Base-by-base conservation (phyloP, 1,284 basidiomycete genomes). In the Rhodotorula sp. region DNA sequence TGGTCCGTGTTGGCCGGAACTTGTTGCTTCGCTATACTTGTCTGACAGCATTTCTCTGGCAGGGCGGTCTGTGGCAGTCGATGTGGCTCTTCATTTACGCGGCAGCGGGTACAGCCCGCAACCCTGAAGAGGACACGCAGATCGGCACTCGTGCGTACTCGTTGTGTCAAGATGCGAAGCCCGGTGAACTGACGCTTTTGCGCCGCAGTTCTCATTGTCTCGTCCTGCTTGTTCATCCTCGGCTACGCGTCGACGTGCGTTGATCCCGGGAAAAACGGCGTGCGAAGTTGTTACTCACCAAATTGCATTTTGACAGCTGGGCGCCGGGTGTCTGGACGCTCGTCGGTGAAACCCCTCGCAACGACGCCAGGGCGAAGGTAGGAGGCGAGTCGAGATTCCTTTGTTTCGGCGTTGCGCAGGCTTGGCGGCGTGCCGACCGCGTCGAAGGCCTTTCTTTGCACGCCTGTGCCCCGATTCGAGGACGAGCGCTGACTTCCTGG, bases 51-150 rank as follows among this genome's bases (percentile, higher is more conserved):
- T 42, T 4, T 7, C 23, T 42, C 3, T 19, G 9, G 2, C 55
- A 64, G 66, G 90, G 89, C 44, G 89, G 88, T 14, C 66, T 89
- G 3, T 90, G 90, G 71, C 89, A 91, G 78, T 85, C 87, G 0
- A 81, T 82, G 13, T 92, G 91, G 90, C 83, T 92, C 25, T 88
- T 91, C 78, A 86, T 91, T 27, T 92, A 90, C 78, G 90, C 90
- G 0, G 85, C 88, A 10, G 90, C 89, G 3, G 91, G 90, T 44
- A 90, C 88, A 1, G 88, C 87, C 0, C 85, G 86, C 70, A 83
- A 88, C 73, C 88, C 89, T 0, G 79, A 78, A 64, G 34, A 74
- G 2, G 82, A 87, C 77, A 69, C 83, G 49, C 78, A 54, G 16
- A 67, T 71, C 34, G 70, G 70, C 19, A 65, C 61, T 1, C 70